These are phyloP conservation scores for Leucocoprinus sp. DNA, from an alignment of 768 basidiomycete species.

Conservation along the genomic window DNA sequence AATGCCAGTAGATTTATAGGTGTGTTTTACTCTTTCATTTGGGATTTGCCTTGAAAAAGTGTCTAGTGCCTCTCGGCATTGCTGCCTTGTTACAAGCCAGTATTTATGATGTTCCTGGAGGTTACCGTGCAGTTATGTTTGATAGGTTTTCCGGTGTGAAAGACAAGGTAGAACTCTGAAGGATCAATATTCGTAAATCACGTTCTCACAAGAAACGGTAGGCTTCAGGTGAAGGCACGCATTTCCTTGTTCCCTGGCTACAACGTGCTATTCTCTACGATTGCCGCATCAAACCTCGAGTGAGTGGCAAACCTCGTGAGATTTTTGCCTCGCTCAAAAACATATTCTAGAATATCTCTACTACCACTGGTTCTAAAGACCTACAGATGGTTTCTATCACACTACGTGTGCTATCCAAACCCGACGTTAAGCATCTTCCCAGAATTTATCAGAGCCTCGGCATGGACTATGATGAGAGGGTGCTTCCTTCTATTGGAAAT, in stretches of 20 bases:
- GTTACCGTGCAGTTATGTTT: slow-evolving; percentile 95
- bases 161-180: slow-evolving; percentile 44
- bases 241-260: slow-evolving; percentile 92
- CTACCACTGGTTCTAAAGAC: slow-evolving; percentile 97
- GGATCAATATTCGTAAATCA: not conserved
- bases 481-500: slow-evolving; percentile 94
- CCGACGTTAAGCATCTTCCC: slow-evolving; percentile 79
- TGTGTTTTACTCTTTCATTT: slow-evolving; percentile 20
- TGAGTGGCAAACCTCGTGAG: slow-evolving; percentile 25
- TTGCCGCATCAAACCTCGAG: slow-evolving; percentile 93
- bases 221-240: slow-evolving; percentile 91
- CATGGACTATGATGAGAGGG: slow-evolving; percentile 95
- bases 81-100: slow-evolving; percentile 41
- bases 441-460: slow-evolving; percentile 95
- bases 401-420: slow-evolving; percentile 89
- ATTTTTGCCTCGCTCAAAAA: slow-evolving; percentile 10
- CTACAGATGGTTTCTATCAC: slow-evolving; percentile 98
- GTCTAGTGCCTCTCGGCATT: slow-evolving; percentile 39
- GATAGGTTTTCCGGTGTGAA: slow-evolving; percentile 93
- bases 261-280: slow-evolving; percentile 96
- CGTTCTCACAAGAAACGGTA: slow-evolving; percentile 21
- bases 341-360: slow-evolving; percentile 79
- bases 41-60: not conserved
- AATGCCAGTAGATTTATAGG: slow-evolving; percentile 11
- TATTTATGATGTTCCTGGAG: slow-evolving; percentile 75